These are phyloP conservation scores for Leccinellum rugosiceps DNA, from an alignment of 768 basidiomycete species.

Conservation along the genomic window DNA sequence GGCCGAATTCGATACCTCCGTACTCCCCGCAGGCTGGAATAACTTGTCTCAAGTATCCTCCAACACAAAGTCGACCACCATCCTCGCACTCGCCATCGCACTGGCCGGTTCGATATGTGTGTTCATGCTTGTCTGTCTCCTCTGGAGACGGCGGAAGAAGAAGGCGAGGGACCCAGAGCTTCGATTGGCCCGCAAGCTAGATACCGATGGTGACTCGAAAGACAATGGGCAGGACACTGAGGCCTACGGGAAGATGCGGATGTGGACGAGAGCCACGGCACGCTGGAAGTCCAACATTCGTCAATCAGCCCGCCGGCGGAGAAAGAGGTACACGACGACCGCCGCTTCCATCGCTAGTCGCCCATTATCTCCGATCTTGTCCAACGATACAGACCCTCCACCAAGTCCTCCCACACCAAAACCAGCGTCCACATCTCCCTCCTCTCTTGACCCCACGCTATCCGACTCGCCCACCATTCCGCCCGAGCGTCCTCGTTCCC, in stretches of 20 bases:
- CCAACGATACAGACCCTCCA: background rate
- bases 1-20: conserved; percentile 19
- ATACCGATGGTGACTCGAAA: conserved; percentile 24
- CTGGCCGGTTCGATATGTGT: conserved; percentile 59
- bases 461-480: conserved; percentile 2
- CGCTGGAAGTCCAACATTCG: conserved; percentile 68
- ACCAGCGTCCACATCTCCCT: background rate
- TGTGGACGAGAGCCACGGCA: conserved; percentile 64
- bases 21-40: conserved; percentile 58
- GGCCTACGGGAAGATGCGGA: conserved; percentile 47
- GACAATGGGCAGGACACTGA: conserved; percentile 43
- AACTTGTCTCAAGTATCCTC: conserved; percentile 11
- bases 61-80: conserved; percentile 41
- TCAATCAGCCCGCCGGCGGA: conserved; percentile 57
- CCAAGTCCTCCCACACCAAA: background rate
- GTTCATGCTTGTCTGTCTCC: conserved; percentile 58
- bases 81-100: conserved; percentile 56
- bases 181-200: conserved; percentile 31
- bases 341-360: conserved; percentile 4
- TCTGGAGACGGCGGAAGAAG: conserved; percentile 49
- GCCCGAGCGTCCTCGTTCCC: conserved; percentile 19
- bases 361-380: conserved; percentile 19
- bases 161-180: conserved; percentile 52
- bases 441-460: background rate
- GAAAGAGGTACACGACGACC: conserved; percentile 17